A percentile compares a stretch with the other conserved stretches of the same genome.
phyloP scores from a whole-genome alignment of 305 asterid genomes.

The Solanum hybrid region DNA sequence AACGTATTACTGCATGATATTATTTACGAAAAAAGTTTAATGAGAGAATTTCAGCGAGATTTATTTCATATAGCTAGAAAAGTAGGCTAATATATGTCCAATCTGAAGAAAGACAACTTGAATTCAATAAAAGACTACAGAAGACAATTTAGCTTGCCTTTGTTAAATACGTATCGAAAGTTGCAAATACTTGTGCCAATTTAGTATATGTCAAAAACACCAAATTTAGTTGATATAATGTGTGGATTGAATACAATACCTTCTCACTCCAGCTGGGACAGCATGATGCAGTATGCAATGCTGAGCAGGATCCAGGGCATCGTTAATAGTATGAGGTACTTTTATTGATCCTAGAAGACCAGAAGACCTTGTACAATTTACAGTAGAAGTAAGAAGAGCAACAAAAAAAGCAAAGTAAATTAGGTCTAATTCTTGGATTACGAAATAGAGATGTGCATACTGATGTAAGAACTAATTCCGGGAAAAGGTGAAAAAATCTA shows the following conservation, averaged over 20 bases:
- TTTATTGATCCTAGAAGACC: slow-evolving; percentile 61
- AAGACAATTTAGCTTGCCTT: neutral
- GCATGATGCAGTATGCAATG: slow-evolving; percentile 78
- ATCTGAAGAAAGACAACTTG: neutral
- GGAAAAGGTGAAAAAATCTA: neutral
- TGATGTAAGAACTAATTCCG: neutral
- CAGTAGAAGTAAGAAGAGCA: neutral
- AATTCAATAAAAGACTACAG: neutral
- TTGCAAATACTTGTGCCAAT: neutral
- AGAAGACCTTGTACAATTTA: slow-evolving; percentile 42
- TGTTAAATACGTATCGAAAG: neutral
- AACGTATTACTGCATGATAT: slow-evolving; percentile 49
- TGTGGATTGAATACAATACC: slow-evolving; percentile 25
- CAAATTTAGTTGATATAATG: neutral
- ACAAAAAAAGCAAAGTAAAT: neutral
- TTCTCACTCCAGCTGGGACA: slow-evolving; percentile 68
- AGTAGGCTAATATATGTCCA: neutral
- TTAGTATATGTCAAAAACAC: neutral
- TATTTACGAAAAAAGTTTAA: neutral
- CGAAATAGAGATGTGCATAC: neutral
- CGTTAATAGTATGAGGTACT: slow-evolving; percentile 67
- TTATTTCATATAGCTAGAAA: neutral
- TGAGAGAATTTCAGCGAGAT: neutral
- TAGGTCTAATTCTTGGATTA: neutral
- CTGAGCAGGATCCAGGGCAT: slow-evolving; percentile 67